Evolutionary conservation across 1,284 basidiomycete genomes (phyloP).

Genomic region (Crucibulum parvulum): DNA sequence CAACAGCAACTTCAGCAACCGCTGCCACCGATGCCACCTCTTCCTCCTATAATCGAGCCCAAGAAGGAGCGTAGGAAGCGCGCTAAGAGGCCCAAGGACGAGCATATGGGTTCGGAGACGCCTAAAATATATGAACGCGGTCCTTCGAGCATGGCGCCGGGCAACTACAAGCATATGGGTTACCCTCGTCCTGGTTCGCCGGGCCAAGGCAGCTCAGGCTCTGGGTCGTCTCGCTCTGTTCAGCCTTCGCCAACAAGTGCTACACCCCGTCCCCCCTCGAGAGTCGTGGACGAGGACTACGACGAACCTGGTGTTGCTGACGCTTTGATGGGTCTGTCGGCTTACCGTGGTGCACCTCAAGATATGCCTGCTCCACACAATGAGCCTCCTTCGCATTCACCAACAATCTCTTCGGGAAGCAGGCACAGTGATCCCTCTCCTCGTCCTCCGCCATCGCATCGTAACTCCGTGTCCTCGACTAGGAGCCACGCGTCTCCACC

Average conservation of each 20-base stretch:
- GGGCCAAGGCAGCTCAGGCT: constrained; percentile 66
- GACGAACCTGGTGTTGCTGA: constrained; percentile 79
- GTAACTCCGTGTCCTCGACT: constrained; percentile 61
- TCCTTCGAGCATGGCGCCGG: constrained; percentile 17
- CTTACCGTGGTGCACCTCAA: constrained; percentile 36
- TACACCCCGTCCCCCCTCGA: constrained; percentile 61
- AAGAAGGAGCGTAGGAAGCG: constrained; percentile 48
- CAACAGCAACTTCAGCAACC: constrained; percentile 27
- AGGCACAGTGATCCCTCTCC: constrained; percentile 56
- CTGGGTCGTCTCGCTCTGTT: constrained; percentile 60
- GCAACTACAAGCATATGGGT: constrained; percentile 27
- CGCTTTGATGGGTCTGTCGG: constrained; percentile 67
- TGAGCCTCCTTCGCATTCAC: constrained; percentile 50
- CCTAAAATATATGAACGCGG: constrained; percentile 36
- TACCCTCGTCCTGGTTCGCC: constrained; percentile 53
- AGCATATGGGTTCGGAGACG: constrained; percentile 38
- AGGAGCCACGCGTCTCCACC: constrained; percentile 60
- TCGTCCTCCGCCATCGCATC: constrained; percentile 52
- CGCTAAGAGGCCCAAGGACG: constrained; percentile 42
- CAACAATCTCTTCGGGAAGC: constrained; percentile 59
- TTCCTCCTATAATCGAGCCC: constrained; percentile 32
- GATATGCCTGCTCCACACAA: constrained; percentile 34
- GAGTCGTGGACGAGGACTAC: constrained; percentile 83
- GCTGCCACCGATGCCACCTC: constrained; percentile 18
- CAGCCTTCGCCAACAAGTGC: constrained; percentile 74